Conservation (phyloP, 2,329 filamentous ascomycete genomes). For the Verticillium longisporum region DNA sequence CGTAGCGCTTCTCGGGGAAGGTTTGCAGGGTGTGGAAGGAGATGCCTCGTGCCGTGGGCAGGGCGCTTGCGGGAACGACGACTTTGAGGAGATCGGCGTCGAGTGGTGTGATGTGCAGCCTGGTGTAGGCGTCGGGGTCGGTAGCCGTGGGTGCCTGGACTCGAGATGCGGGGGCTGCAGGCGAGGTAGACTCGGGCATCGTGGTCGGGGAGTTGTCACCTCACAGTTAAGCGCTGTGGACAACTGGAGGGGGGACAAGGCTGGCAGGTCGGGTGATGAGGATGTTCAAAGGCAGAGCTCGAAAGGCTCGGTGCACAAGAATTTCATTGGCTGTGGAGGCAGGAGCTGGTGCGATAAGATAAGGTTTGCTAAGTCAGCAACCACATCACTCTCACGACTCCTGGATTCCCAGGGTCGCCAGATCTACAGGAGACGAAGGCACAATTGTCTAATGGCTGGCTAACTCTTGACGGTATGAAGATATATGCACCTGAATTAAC, state of each 20-base stretch:
- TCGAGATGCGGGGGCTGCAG: background rate
- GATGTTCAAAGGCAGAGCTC: slow-evolving; percentile 7
- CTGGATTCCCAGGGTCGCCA: too few relatives aligned
- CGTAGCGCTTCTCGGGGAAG: slow-evolving; percentile 86
- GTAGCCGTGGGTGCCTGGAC: slow-evolving; percentile 1
- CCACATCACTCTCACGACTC: too few relatives aligned
- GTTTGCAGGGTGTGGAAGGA: slow-evolving; percentile 85
- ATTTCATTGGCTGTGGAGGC: slow-evolving; percentile 9
- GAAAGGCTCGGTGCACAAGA: slow-evolving; percentile 12
- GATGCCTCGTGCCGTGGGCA: slow-evolving; percentile 64
- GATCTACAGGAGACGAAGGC: too few relatives aligned
- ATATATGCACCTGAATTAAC: too few relatives aligned
- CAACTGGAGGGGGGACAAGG: background rate
- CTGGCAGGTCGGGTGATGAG: slow-evolving; percentile 1
- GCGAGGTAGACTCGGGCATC: slow-evolving; percentile 2
- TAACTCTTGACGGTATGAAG: too few relatives aligned
- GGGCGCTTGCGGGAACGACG: slow-evolving; percentile 62
- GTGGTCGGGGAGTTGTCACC: background rate
- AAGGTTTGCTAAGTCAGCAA: background rate
- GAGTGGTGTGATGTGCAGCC: slow-evolving; percentile 86
- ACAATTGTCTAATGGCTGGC: too few relatives aligned
- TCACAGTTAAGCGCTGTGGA: slow-evolving; percentile 2
- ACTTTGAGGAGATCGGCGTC: slow-evolving; percentile 65
- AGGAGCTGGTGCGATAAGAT: background rate
- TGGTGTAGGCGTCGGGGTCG: slow-evolving; percentile 28